Base-by-base conservation (phyloP, 2,329 filamentous ascomycete species). In the Penicillium janthinellum region DNA sequence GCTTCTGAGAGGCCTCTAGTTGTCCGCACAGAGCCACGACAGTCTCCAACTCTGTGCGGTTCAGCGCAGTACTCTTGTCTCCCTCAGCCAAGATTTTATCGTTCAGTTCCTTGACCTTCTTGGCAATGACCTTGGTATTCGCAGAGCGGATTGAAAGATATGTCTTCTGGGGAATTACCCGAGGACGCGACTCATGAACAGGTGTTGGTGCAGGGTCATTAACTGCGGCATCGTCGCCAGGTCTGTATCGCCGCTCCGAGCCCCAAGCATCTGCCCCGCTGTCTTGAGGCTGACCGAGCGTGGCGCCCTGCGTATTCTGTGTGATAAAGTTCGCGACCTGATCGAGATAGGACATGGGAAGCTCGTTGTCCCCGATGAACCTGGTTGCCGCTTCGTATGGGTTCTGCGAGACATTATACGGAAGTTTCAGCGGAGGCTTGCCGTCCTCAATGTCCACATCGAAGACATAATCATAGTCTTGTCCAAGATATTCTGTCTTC, bases 361-460 rank as follows among this genome's bases (percentile, higher is more conserved):
- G 83, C 71, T 97, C 90, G 69, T 98, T 96, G 71, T 93, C 88
- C 68, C 89, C 85, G 50, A 98, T 88, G 67, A 98, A 99, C 71
- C 92, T 96, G 38, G 90, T 91, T 0, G 95, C 94, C 2, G 90
- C 89, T 68, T 96, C 91, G 74, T 96, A 98, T 0, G 92, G 91
- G 67, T 97, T 97, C 72, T 97, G 90, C 1, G 90, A 92, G 12
- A 94, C 83, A 73, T 98, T 97, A 78, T 90, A 98, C 0, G 94
- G 92, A n/a, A 98, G 83, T 76, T 97, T 97, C 48, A 98, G 81
- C 0, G 94, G 87, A 12, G 94, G 93, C 71, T 96, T 94, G 54
- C 92, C 94, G 70, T 97, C 94, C 73, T 96, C 91, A 63, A 97
- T 96, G 69, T 96, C 93, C 28, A 97, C 93, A 71, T 97, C 93